These are phyloP conservation scores for Fraxinus ornus DNA, from an alignment of 305 asterid species.

Conservation along the genomic window DNA sequence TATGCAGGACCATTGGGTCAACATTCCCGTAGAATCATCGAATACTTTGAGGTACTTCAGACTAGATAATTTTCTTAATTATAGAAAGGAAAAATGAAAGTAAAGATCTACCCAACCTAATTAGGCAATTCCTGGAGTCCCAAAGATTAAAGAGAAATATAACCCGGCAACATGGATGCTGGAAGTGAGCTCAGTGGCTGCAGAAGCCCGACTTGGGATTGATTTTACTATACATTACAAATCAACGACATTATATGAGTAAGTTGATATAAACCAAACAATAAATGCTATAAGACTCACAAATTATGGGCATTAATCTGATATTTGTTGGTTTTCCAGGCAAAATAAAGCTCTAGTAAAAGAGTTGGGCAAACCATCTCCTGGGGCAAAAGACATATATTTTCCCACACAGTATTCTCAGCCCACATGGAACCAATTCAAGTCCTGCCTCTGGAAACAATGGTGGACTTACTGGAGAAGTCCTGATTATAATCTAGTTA, in stretches of 20 bases:
- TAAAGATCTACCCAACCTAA: conserved; percentile 8
- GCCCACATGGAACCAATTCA: conserved; percentile 57
- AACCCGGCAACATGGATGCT: conserved; percentile 99
- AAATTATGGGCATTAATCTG: not conserved
- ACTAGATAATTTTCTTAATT: not conserved
- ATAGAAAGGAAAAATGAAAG: not conserved
- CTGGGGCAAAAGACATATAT: conserved; percentile 45
- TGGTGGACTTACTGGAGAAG: conserved; percentile 85
- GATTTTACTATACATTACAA: conserved; percentile 82
- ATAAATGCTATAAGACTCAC: not conserved
- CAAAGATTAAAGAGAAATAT: conserved; percentile 68
- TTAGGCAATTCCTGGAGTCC: conserved; percentile 73
- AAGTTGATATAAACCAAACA: conserved; percentile 30
- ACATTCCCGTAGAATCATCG: conserved; percentile 63
- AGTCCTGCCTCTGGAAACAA: conserved; percentile 69
- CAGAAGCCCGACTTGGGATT: conserved; percentile 67
- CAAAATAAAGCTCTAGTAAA: conserved; percentile 46
- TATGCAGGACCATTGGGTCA: conserved; percentile 90
- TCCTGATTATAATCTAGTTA: conserved; percentile 64
- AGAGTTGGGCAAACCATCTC: conserved; percentile 47
- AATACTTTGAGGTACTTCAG: conserved; percentile 76
- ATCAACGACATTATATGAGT: conserved; percentile 62
- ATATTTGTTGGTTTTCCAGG: conserved; percentile 25
- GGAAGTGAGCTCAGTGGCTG: conserved; percentile 76
- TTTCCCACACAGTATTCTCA: conserved; percentile 57